Evolutionary conservation across 192 early-diverging fungal species (phyloP), one percentile per base, ranked within the genome.

Genomic region (Phlyctochytrium bullatum): DNA sequence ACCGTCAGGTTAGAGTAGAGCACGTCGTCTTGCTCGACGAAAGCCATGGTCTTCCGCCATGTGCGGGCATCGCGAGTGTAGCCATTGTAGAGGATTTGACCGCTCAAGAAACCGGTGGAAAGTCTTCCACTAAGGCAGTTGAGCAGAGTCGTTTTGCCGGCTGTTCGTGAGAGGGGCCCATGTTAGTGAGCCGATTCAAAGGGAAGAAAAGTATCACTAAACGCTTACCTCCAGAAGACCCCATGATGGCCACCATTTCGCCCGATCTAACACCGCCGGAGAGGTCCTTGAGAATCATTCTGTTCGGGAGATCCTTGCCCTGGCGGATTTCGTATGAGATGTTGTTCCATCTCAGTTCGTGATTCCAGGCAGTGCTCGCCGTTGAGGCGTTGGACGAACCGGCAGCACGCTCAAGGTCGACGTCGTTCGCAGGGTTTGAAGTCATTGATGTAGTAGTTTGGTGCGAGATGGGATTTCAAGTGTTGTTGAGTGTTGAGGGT

Each of bases 1-100:
- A 76, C 75, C 2, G 78, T 72, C 20, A 80, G 62, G 31, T 74
- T 56, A 16, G 71, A 60, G 52, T 73, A 59, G 80, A 97, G 25
- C 14, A 67, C 61, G 36, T 80, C 78, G 57, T 68, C 54, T 54
- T 80, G 78, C 70, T 80, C 67, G 29, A 80, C 78, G 35, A 72
- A 80, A 23, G 75, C 74, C 80, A 60, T 52, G 34, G 35, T 30
- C 62, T 57, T 27, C 10, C 65, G 64, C 34, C 71, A 70, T 47
- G 63, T 62, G n/a, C 58, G 1, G 23, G 52, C 32, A 28, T 71
- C 30, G 27, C 60, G 78, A 31, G 87, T 76, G 24, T 80, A 75
- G 25, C 91, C 92, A 67, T 94, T 89, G 27, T 93, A 86, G 63
- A 82, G 77, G 17, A 94, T 85, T 52, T 84, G 71, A 10, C 95